Conservation (phyloP, 2,329 filamentous ascomycete species). For the Scytalidium sp. region DNA sequence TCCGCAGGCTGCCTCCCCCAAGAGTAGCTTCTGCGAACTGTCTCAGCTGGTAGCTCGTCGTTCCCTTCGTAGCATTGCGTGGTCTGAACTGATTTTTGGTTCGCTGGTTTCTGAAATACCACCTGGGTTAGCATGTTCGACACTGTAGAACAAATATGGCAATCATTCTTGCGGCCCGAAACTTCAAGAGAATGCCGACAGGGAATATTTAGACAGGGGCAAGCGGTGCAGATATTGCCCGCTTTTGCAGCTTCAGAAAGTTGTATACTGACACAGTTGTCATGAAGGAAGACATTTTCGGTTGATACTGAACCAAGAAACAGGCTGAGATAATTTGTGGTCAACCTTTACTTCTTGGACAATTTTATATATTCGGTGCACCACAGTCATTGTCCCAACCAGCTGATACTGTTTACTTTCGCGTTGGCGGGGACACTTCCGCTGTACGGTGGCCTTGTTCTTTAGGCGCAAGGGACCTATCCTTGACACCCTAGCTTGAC, state of each 20-base stretch:
- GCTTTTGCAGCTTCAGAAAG: neutral
- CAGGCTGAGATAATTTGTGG: neutral
- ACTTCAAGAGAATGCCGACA: too few relatives aligned
- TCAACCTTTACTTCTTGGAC: neutral
- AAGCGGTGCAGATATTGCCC: neutral
- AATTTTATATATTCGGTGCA: neutral
- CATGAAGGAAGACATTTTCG: constrained; percentile 72
- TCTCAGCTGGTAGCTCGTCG: constrained; percentile 87
- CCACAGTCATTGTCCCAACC: neutral
- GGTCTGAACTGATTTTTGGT: constrained; percentile 90
- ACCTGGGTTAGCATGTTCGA: constrained; percentile 31
- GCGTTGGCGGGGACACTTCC: neutral
- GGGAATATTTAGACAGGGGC: too few relatives aligned
- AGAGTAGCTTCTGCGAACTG: constrained; percentile 98
- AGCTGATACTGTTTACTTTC: neutral
- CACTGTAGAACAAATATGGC: too few relatives aligned
- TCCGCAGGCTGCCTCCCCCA: constrained; percentile 88
- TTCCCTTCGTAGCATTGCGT: constrained; percentile 79
- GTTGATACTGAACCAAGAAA: neutral
- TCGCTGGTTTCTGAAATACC: constrained; percentile 68
- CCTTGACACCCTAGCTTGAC: neutral
- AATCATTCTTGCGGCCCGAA: too few relatives aligned
- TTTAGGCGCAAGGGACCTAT: neutral
- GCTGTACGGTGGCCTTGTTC: neutral
- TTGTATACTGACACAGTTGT: constrained; percentile 70